Base-by-base conservation (phyloP, 805 yeast genomes). In the Trichomonascus vanleenenianus region DNA sequence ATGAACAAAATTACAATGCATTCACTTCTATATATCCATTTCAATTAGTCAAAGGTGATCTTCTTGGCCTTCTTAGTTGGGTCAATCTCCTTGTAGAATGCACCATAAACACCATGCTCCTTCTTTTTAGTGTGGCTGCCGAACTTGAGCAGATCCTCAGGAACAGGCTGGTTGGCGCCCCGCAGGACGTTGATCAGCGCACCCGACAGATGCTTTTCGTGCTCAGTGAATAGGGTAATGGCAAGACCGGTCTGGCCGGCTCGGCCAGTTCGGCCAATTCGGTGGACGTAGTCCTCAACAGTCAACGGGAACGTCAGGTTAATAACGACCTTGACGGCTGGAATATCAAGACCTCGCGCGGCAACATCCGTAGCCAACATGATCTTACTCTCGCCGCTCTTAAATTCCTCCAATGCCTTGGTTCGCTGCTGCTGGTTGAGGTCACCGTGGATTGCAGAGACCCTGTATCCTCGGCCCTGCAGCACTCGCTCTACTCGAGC, bases 101-200 rank as follows among this genome's bases (percentile, higher is more conserved):
- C 97, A 54, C 99, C 99, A 58, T 93, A 93, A n/a, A 91, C 96
- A 53, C 91, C 79, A 62, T 93, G 98, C 53, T 87, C 89, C 73
- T 93, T 93, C 83, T 89, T 91, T 69, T 93, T 93, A 9, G 97
- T 93, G 67, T 93, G 97, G 5, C 96, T 88, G 41, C 99, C 99
- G 57, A 91, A 93, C 65, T 89, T 91, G 62, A 86, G 74, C 60
- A 93, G 72, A 47, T 88, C 97, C 44, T 85, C 96, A 7, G 99
- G 99, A 49, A 93, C 97, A 1, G 83, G 81, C 70, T 93, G 98
- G 65, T 83, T 78, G 16, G 97, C 98, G 54, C 94, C 96, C 55
- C 95, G 77, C 57, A 93, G 72, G 36, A 93, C 89, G 62, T 93
- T 93, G 68, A 85, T 82, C 55, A 93, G 72, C 2, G 95, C 97